Percentiles rank a stretch among this genome's conserved stretches.
Conservation (phyloP, 129 eudicot species). For the Artemisia tridentata region DNA sequence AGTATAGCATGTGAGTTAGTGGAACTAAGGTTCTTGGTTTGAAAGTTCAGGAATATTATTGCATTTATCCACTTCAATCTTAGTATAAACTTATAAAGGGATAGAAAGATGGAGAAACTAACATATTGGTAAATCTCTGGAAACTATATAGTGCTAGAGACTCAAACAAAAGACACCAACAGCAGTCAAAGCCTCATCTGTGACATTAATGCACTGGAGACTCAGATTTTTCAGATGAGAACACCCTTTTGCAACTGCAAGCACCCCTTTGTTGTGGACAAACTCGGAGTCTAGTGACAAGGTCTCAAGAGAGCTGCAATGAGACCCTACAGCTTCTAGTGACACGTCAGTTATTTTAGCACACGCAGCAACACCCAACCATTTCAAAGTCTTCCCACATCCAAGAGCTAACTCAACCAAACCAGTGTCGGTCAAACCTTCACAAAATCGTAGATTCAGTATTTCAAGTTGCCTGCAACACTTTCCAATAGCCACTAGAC, state of each 20-base stretch:
- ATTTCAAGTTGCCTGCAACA: slow-evolving; percentile 17
- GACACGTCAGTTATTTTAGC: slow-evolving; percentile 16
- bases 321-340: slow-evolving; percentile 15
- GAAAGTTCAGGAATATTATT: too few species aligned
- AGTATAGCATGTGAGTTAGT: too few species aligned
- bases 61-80: too few species aligned
- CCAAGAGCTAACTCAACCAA: slow-evolving; percentile 11
- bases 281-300: slow-evolving; percentile 2
- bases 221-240: slow-evolving; percentile 3
- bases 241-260: slow-evolving; percentile 17
- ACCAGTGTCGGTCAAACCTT: slow-evolving; percentile 7
- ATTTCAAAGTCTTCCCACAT: slow-evolving; percentile 10
- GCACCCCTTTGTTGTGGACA: slow-evolving; percentile 2
- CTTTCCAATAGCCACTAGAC: slow-evolving; percentile 5
- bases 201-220: slow-evolving; percentile 8
- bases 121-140: slow-evolving; percentile 14
- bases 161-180: slow-evolving; percentile 8
- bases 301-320: slow-evolving; percentile 13
- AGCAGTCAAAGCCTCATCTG: slow-evolving; percentile 12
- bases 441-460: slow-evolving; percentile 2
- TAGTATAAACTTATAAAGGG: too few species aligned
- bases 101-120: slow-evolving; percentile 2
- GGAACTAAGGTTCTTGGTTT: too few species aligned
- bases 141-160: slow-evolving; percentile 14
- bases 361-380: slow-evolving; percentile 12